These are phyloP conservation scores for Aegilops longissima DNA, from an alignment of 176 grass and related monocot genomes.

Conservation along the genomic window DNA sequence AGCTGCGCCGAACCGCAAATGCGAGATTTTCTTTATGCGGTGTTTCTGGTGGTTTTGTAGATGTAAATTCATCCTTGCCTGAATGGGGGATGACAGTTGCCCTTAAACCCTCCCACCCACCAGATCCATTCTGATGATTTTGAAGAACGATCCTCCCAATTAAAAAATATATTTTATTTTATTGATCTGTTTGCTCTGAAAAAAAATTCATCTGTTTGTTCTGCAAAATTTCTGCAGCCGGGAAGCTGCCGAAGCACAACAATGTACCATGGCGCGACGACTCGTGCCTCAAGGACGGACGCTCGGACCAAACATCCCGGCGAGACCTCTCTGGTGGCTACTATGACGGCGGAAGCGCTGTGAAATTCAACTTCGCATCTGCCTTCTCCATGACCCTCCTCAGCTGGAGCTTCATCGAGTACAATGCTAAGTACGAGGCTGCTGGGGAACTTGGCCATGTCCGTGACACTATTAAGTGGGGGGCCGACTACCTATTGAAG, in stretches of 20 bases:
- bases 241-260: slow-evolving; percentile 79
- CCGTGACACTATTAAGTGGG: slow-evolving; percentile 86
- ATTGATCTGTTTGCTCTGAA: not conserved
- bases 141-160: not conserved
- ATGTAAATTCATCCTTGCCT: not conserved
- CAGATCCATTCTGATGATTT: slow-evolving; percentile 29
- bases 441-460: slow-evolving; percentile 77
- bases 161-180: not conserved
- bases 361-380: slow-evolving; percentile 86
- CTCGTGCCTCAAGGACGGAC: slow-evolving; percentile 82
- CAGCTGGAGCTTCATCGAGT: slow-evolving; percentile 96
- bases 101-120: not conserved
- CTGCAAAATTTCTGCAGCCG: slow-evolving; percentile 52
- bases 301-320: slow-evolving; percentile 53
- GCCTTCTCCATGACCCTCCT: slow-evolving; percentile 93
- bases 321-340: slow-evolving; percentile 71
- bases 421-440: slow-evolving; percentile 83
- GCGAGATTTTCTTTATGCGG: not conserved
- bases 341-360: slow-evolving; percentile 72
- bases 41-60: not conserved
- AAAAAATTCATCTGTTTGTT: not conserved
- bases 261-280: slow-evolving; percentile 79
- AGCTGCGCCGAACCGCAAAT: not conserved
- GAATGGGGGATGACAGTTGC: not conserved
- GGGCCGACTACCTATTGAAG: slow-evolving; percentile 82